Evolutionary conservation across 306 rosid species (phyloP), one percentile per base, ranked within the genome.

Genomic region (Vigna unguiculata): DNA sequence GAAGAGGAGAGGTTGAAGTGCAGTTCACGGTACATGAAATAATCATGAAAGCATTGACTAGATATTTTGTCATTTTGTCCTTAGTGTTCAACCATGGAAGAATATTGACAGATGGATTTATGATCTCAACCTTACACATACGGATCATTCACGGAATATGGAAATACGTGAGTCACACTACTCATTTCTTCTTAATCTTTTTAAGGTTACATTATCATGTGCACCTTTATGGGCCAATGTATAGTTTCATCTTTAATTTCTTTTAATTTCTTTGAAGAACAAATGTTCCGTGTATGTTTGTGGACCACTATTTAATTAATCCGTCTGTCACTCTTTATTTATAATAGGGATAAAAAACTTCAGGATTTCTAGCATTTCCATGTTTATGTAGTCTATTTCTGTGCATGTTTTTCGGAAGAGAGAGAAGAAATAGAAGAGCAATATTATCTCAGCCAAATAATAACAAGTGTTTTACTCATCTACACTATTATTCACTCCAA

Each of bases 1-100:
- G 85, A 89, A 76, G 81, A 75, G 25, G 88, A 72, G 59, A 87
- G 81, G 81, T 82, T 45, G 64, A 91, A 79, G 78, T 84, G 96
- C 87, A 75, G 76, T 47, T n/a, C 77, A 40, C 76, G 62, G 13
- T 64, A 82, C 69, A 72, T 77, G 75, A 75, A 43, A 60, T 66
- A 60, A 78, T 66, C 80, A 63, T n/a, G 24, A 40, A 55, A 75
- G 49, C 54, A 45, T 62, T 49, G 45, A 64, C 3, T 4, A 0
- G 2, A 51, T 40, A 72, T 80, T 54, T 48, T 20, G 52, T 53
- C 54, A n/a, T 46, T 75, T 38, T 78, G 15, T 40, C 43, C 61
- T 51, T 60, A 22, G 48, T 75, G 57, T 60, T 71, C 71, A 69
- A 67, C 77, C 79, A 16, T 38, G 17, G 60, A 59, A 45, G 53